phyloP scores from a whole-genome alignment of 140 eudicot genomes.

The Stevia rebaudiana region DNA sequence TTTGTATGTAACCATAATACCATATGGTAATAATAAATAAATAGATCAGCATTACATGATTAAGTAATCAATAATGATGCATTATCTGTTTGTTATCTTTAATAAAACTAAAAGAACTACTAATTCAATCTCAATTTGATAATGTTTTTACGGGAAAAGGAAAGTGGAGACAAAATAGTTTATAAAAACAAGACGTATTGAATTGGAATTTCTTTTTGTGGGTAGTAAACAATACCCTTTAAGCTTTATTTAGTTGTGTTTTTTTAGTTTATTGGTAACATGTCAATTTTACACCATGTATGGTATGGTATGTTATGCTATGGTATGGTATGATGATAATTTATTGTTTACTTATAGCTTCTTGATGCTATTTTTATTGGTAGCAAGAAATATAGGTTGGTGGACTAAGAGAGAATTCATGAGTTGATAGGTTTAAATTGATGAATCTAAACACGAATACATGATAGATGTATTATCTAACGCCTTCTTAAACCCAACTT shows the following conservation, averaged over 20 bases:
- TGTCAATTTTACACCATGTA: too few species aligned
- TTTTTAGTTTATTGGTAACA: too few species aligned
- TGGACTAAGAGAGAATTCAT: too few species aligned
- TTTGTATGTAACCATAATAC: neutral
- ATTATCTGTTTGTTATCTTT: too few species aligned
- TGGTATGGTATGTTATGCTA: too few species aligned
- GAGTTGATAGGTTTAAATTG: neutral
- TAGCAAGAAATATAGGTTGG: neutral
- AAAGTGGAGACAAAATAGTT: neutral
- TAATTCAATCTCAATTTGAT: neutral
- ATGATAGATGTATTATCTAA: neutral
- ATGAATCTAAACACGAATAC: neutral
- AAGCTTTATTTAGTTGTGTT: too few species aligned
- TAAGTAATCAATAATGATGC: neutral
- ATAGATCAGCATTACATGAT: neutral
- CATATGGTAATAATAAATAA: neutral
- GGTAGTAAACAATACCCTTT: slow-evolving; percentile 25
- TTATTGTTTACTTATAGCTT: slow-evolving; percentile 9
- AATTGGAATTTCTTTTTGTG: slow-evolving; percentile 21
- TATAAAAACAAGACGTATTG: slow-evolving; percentile 16
- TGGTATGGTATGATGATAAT: neutral
- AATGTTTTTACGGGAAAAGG: neutral
- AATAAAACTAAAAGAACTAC: too few species aligned
- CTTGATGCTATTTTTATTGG: neutral
- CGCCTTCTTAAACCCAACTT: neutral